Conservation (phyloP, 1,284 basidiomycete species). For the Porodaedalea pini region DNA sequence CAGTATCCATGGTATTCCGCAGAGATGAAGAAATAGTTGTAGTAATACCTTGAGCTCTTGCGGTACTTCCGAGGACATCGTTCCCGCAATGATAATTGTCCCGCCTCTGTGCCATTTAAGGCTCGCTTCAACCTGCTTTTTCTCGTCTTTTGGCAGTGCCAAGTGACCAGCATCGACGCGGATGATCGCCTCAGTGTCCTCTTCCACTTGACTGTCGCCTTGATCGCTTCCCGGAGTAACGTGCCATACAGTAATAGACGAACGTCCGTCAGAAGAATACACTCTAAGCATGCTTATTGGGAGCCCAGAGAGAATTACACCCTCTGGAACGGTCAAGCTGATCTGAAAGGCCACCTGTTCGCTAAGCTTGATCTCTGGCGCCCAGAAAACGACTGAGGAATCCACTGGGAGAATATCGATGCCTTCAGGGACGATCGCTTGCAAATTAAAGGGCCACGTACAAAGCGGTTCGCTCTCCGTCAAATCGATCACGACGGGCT, state of each 20-base stretch:
- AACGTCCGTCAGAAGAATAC: conserved; percentile 45
- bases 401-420: conserved; percentile 46
- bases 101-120: conserved; percentile 55
- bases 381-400: conserved; percentile 68
- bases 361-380: conserved; percentile 54
- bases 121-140: conserved; percentile 33
- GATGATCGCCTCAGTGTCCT: conserved; percentile 32
- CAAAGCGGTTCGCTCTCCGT: conserved; percentile 60
- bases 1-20: not conserved
- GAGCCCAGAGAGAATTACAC: conserved; percentile 46
- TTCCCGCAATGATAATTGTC: conserved; percentile 55
- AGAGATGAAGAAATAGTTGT: not conserved
- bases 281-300: conserved; percentile 59
- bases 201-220: conserved; percentile 14
- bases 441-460: conserved; percentile 35
- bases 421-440: conserved; percentile 2
- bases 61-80: conserved; percentile 46
- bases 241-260: conserved; percentile 48
- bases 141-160: conserved; percentile 23
- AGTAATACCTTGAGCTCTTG: conserved; percentile 47
- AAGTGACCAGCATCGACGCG: conserved; percentile 27
- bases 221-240: no score
- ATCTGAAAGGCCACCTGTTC: conserved; percentile 71
- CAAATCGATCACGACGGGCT: conserved; percentile 57
- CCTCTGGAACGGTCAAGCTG: conserved; percentile 46